These are phyloP conservation scores for Mrakia gelida DNA, from an alignment of 768 basidiomycete genomes.

Conservation along the genomic window DNA sequence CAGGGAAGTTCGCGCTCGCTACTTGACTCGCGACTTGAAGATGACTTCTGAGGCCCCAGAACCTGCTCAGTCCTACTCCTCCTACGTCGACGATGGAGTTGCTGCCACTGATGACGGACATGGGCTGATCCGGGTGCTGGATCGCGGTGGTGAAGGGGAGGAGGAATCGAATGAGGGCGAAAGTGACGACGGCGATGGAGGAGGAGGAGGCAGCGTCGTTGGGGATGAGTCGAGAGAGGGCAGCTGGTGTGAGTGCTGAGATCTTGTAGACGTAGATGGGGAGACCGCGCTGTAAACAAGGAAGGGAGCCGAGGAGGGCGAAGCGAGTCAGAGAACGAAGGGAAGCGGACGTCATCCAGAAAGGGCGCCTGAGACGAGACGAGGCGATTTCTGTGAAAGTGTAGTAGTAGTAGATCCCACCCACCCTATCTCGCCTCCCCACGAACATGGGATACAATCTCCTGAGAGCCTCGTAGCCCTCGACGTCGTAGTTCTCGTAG, in stretches of 20 bases:
- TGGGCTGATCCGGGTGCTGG: background rate
- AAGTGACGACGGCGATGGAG: conserved; percentile 30
- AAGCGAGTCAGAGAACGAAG: background rate
- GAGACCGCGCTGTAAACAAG: conserved; percentile 22
- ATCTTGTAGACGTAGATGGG: conserved; percentile 35
- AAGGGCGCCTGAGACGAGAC: background rate
- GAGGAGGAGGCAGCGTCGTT: conserved; percentile 22
- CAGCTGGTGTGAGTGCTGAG: conserved; percentile 28
- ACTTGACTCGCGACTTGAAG: conserved; percentile 32
- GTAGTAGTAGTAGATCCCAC: too few relatives aligned
- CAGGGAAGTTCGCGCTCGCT: conserved; percentile 32
- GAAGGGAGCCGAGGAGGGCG: background rate
- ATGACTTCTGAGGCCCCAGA: conserved; percentile 29
- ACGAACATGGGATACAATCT: conserved; percentile 27
- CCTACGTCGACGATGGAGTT: conserved; percentile 32
- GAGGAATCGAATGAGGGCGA: conserved; percentile 30
- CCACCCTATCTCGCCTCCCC: conserved; percentile 29
- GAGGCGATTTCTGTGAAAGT: too few relatives aligned
- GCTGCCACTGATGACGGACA: conserved; percentile 21
- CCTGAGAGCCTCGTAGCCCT: conserved; percentile 24
- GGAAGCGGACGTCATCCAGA: conserved; percentile 14
- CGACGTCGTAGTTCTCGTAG: conserved; percentile 29
- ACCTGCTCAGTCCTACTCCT: conserved; percentile 28
- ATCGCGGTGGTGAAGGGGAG: conserved; percentile 28
- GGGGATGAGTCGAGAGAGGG: conserved; percentile 23